These are phyloP conservation scores for Besnoitia besnoiti DNA, from an alignment of 169 alveolate genomes.

Conservation along the genomic window DNA sequence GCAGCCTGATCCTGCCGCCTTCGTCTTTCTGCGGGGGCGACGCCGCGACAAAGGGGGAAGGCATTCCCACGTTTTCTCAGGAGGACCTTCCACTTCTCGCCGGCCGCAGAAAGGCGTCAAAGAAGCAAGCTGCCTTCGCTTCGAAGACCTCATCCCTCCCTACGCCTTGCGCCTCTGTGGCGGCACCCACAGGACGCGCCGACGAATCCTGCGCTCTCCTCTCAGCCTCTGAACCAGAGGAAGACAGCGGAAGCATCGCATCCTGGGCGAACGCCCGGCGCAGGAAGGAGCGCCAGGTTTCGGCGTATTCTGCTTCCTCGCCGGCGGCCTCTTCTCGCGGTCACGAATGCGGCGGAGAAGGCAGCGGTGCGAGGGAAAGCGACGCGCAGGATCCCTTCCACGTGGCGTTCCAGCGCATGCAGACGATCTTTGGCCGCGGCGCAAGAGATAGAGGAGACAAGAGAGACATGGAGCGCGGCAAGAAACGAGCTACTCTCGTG, in stretches of 20 bases:
- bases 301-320: background rate
- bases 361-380: background rate
- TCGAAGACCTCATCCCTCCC: no score
- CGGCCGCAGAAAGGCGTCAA: background rate
- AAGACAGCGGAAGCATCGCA: slow-evolving; percentile 5
- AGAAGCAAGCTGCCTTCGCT: background rate
- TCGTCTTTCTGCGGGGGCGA: background rate
- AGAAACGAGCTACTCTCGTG: background rate
- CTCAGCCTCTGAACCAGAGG: background rate
- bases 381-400: background rate
- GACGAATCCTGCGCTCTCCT: background rate
- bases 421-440: background rate
- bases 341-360: no score
- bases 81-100: background rate
- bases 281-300: background rate
- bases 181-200: background rate
- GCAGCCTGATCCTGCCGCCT: background rate
- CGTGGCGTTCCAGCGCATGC: slow-evolving; percentile 15
- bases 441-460: background rate
- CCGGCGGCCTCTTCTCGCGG: background rate
- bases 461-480: background rate
- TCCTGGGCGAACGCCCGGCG: background rate
- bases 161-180: background rate
- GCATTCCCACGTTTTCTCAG: background rate
- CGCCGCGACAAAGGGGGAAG: background rate